Evolutionary conservation across 768 basidiomycete species (phyloP).

Genomic region (Coprinellus aureogranulatus): DNA sequence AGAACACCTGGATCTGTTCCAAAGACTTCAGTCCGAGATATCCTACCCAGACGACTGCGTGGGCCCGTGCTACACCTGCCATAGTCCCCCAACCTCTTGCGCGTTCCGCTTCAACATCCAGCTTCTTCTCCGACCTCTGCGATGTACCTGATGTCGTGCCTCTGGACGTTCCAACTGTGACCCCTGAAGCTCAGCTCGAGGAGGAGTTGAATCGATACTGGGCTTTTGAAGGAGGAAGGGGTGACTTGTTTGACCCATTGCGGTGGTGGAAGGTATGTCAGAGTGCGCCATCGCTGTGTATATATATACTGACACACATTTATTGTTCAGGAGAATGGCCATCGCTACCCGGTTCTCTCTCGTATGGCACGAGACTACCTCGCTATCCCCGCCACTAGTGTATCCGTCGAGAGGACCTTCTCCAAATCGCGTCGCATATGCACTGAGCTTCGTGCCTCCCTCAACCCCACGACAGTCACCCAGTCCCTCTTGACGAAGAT

Average conservation of each 20-base stretch:
- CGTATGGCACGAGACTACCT: slow-evolving; percentile 19
- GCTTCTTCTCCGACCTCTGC: slow-evolving; percentile 11
- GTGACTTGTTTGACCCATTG: slow-evolving; percentile 17
- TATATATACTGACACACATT: too few relatives aligned
- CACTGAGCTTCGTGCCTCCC: slow-evolving; percentile 22
- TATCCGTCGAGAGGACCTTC: slow-evolving; percentile 31
- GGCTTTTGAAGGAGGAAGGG: slow-evolving; percentile 14
- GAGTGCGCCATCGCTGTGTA: too few relatives aligned
- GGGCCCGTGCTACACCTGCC: too few relatives aligned
- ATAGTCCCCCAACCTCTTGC: neutral
- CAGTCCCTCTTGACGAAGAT: slow-evolving; percentile 25
- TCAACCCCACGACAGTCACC: slow-evolving; percentile 27
- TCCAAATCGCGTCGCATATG: slow-evolving; percentile 30
- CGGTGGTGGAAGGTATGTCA: slow-evolving; percentile 32
- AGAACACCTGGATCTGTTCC: too few relatives aligned
- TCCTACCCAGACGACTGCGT: too few relatives aligned
- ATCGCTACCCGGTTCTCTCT: slow-evolving; percentile 24
- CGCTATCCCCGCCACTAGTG: slow-evolving; percentile 31
- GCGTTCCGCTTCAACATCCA: neutral
- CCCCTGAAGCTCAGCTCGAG: slow-evolving; percentile 9
- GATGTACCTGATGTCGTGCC: slow-evolving; percentile 5
- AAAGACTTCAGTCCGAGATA: too few relatives aligned
- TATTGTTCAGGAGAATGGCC: slow-evolving; percentile 15
- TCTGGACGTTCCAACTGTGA: neutral
- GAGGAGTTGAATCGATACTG: slow-evolving; percentile 18